Conservation (phyloP, 2,329 filamentous ascomycete genomes). For the Trichothecium roseum region DNA sequence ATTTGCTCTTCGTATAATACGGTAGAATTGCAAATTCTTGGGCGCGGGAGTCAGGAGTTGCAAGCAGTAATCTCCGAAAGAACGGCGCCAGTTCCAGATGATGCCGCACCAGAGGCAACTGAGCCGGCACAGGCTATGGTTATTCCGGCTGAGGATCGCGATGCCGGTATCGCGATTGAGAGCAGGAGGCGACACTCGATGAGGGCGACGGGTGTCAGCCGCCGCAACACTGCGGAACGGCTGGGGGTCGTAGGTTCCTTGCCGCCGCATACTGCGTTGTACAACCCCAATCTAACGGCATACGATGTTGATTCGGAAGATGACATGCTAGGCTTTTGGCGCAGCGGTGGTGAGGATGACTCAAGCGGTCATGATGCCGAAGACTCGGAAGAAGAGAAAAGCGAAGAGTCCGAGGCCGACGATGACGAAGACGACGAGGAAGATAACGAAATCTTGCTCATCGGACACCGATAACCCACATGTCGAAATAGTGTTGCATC, state of each 20-base stretch:
- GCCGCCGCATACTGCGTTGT: conserved; percentile 24
- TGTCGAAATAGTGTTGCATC: no score
- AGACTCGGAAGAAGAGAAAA: conserved; percentile 27
- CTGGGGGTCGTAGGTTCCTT: conserved; percentile 33
- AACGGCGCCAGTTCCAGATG: conserved; percentile 2
- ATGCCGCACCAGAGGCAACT: not conserved
- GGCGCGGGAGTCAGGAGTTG: conserved; percentile 21
- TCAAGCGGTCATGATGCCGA: conserved; percentile 32
- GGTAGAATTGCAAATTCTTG: conserved; percentile 51
- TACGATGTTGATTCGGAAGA: conserved; percentile 37
- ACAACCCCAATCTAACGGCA: conserved; percentile 13
- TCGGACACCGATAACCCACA: conserved; percentile 33
- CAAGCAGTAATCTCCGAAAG: conserved; percentile 15
- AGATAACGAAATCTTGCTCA: conserved; percentile 37
- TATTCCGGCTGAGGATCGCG: not conserved
- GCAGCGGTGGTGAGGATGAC: conserved; percentile 33
- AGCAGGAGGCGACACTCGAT: conserved; percentile 29
- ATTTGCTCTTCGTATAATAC: conserved; percentile 64
- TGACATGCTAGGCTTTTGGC: conserved; percentile 50
- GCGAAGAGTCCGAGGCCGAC: conserved; percentile 32
- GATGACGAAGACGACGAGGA: conserved; percentile 38
- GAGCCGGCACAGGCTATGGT: not conserved
- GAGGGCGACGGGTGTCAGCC: conserved; percentile 10
- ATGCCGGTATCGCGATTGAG: conserved; percentile 6
- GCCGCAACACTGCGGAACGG: conserved; percentile 19